Evolutionary conservation across 805 yeast species (phyloP).

Genomic region (Tetrapisispora pingtungensis): DNA sequence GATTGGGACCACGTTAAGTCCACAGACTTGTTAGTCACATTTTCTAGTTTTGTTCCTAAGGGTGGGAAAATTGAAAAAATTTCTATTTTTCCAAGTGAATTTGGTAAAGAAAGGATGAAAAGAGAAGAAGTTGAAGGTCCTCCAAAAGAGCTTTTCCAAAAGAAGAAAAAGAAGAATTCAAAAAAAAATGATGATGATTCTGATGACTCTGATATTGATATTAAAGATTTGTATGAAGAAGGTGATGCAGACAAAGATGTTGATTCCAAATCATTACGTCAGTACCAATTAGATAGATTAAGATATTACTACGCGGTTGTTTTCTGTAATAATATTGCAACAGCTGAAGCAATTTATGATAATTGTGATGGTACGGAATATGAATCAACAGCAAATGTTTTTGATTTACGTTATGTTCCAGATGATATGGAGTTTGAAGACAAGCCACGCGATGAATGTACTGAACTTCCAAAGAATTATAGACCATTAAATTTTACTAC

Average conservation of each 20-base stretch:
- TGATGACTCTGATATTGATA: constrained; percentile 44
- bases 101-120: constrained; percentile 85
- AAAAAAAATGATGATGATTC: constrained; percentile 25
- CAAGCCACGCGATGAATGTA: constrained; percentile 64
- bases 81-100: constrained; percentile 76
- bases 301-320: constrained; percentile 91
- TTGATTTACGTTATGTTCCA: constrained; percentile 87
- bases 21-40: constrained; percentile 80
- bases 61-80: constrained; percentile 63
- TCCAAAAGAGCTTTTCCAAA: constrained; percentile 67
- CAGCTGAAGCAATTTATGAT: constrained; percentile 69
- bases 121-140: constrained; percentile 90
- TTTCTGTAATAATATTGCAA: constrained; percentile 59
- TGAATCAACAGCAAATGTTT: constrained; percentile 89
- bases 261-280: constrained; percentile 72
- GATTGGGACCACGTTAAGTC: constrained; percentile 97
- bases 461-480: constrained; percentile 63
- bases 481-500: constrained; percentile 77
- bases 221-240: constrained; percentile 66
- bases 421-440: constrained; percentile 84
- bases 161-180: constrained; percentile 31
- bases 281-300: constrained; percentile 85
- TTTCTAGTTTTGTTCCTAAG: constrained; percentile 71
- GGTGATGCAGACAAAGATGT: constrained; percentile 77
- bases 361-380: constrained; percentile 92